Conservation (phyloP, 1,284 basidiomycete species). For the Trichosporon sp. region DNA sequence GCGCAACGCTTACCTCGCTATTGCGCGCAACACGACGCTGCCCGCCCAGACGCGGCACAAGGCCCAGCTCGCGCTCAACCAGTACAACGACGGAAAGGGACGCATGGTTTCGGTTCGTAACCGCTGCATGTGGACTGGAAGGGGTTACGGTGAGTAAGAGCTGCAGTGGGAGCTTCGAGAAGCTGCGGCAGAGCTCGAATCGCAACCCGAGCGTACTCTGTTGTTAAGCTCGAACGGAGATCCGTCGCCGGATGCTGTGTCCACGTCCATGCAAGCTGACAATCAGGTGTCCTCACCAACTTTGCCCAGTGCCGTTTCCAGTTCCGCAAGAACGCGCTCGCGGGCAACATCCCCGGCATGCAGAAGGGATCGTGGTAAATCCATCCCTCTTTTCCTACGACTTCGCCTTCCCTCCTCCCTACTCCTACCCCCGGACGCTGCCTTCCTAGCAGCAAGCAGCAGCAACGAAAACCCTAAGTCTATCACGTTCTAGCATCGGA, state of each 20-base stretch:
- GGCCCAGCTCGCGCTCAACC: constrained; percentile 92
- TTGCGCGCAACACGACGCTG: constrained; percentile 82
- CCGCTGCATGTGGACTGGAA: constrained; percentile 79
- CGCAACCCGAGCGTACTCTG: too few species aligned
- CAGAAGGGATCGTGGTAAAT: constrained; percentile 83
- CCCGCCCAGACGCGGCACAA: constrained; percentile 86
- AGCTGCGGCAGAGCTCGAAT: not conserved
- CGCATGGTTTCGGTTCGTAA: constrained; percentile 84
- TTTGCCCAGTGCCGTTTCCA: constrained; percentile 86
- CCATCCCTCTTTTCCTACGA: not conserved
- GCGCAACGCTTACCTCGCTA: constrained; percentile 82
- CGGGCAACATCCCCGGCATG: constrained; percentile 79
- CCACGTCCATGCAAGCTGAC: not conserved
- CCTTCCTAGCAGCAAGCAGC: not conserved
- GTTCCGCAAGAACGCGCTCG: constrained; percentile 79
- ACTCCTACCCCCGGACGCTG: not conserved
- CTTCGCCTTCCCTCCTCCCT: not conserved
- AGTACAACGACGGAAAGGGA: constrained; percentile 73
- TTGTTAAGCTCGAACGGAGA: too few species aligned
- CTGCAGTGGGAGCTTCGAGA: not conserved
- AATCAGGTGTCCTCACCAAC: constrained; percentile 72
- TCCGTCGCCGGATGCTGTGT: too few species aligned
- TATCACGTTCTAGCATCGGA: constrained; percentile 16
- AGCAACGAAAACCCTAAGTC: not conserved
- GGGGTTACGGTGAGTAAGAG: constrained; percentile 65